phyloP scores from a whole-genome alignment of 805 yeast species.

The Naumovozyma baii region DNA sequence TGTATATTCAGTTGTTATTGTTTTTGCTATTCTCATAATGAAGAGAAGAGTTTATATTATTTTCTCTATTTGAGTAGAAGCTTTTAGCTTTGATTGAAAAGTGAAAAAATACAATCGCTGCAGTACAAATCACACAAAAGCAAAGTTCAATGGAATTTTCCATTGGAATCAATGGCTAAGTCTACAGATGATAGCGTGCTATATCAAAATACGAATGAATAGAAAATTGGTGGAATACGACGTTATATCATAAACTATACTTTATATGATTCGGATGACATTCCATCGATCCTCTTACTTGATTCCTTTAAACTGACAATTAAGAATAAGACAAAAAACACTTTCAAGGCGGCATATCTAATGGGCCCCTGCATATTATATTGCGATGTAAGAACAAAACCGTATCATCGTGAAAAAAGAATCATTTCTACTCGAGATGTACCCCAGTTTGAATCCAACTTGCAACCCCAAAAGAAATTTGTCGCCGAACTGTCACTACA shows the following conservation, averaged over 20 bases:
- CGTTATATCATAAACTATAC: slow-evolving; percentile 44
- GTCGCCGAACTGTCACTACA: slow-evolving; percentile 53
- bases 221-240: slow-evolving; percentile 52
- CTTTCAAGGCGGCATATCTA: slow-evolving; percentile 54
- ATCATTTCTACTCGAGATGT: slow-evolving; percentile 63
- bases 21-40: neutral
- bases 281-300: slow-evolving; percentile 15
- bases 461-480: slow-evolving; percentile 60
- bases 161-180: neutral
- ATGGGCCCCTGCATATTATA: slow-evolving; percentile 68
- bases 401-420: slow-evolving; percentile 40
- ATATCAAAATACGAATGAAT: slow-evolving; percentile 4
- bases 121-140: no score
- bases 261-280: slow-evolving; percentile 27
- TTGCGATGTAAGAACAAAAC: slow-evolving; percentile 52
- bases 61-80: no score
- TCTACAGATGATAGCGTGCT: neutral
- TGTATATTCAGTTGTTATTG: neutral
- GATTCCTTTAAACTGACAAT: slow-evolving; percentile 43
- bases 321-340: slow-evolving; percentile 45
- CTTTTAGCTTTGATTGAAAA: no score
- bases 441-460: slow-evolving; percentile 61
- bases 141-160: neutral
- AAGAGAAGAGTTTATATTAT: no score
- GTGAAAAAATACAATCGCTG: no score